These are phyloP conservation scores for Aquanectria penicillioides DNA, from an alignment of 2,329 filamentous ascomycete genomes.

Conservation along the genomic window DNA sequence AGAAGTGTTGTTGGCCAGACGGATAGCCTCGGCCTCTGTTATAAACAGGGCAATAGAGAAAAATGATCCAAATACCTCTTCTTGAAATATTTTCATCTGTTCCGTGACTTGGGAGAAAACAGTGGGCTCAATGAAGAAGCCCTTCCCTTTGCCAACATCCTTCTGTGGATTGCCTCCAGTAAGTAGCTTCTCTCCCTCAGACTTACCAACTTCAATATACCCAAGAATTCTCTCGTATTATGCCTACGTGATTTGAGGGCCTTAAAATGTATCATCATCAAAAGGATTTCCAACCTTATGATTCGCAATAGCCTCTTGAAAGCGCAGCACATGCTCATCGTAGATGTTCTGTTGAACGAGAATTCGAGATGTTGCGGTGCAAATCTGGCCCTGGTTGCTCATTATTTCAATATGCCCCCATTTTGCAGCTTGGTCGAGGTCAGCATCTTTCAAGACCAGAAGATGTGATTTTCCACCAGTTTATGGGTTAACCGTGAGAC, in stretches of 20 bases:
- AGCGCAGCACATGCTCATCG: background rate
- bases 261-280: constrained; percentile 73
- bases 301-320: background rate
- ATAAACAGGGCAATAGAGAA: constrained; percentile 51
- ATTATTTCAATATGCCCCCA: constrained; percentile 59
- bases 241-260: constrained; percentile 74
- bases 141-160: constrained; percentile 42
- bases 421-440: constrained; percentile 74
- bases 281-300: constrained; percentile 76
- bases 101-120: constrained; percentile 51
- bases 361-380: background rate
- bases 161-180: constrained; percentile 60
- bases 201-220: constrained; percentile 75
- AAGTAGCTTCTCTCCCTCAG: constrained; percentile 71
- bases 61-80: constrained; percentile 57
- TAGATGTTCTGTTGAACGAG: background rate
- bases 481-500: no score
- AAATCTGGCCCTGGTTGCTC: constrained; percentile 55
- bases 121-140: constrained; percentile 55
- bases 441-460: constrained; percentile 71
- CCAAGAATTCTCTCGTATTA: constrained; percentile 76
- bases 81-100: constrained; percentile 52
- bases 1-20: constrained; percentile 58
- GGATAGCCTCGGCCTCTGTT: constrained; percentile 51
- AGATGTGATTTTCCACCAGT: constrained; percentile 72